These are phyloP conservation scores for Microbotryomycetes sp. DNA, from an alignment of 1,284 basidiomycete genomes.

Conservation along the genomic window DNA sequence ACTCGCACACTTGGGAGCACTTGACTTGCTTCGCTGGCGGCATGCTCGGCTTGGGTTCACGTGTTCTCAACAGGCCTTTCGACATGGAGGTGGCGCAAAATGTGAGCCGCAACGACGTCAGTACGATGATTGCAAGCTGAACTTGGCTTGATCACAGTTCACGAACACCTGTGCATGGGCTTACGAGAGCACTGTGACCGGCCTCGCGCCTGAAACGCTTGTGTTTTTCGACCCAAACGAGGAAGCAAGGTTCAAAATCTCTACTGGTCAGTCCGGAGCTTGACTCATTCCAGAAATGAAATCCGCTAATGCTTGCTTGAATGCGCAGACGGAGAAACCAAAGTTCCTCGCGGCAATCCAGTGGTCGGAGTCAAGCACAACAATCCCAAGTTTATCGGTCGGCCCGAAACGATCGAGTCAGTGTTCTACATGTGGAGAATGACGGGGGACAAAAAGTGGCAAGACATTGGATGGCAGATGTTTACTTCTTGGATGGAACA, in stretches of 20 bases:
- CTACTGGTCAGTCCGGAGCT: too few relatives aligned
- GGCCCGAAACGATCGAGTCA: constrained; percentile 54
- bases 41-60: constrained; percentile 51
- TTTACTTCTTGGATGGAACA: constrained; percentile 51
- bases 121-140: neutral
- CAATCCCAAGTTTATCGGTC: constrained; percentile 38
- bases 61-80: constrained; percentile 44
- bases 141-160: constrained; percentile 34
- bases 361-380: constrained; percentile 38
- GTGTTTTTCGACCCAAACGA: constrained; percentile 40
- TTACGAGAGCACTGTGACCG: constrained; percentile 44
- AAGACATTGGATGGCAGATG: constrained; percentile 55
- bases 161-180: constrained; percentile 51
- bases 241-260: constrained; percentile 31
- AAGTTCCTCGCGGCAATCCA: constrained; percentile 35
- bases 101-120: constrained; percentile 12
- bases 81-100: constrained; percentile 43
- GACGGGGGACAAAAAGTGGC: constrained; percentile 52
- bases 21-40: constrained; percentile 52
- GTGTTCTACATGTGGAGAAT: constrained; percentile 52
- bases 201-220: constrained; percentile 45
- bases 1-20: constrained; percentile 39
- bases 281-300: neutral
- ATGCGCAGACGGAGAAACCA: constrained; percentile 32
- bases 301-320: neutral